Evolutionary conservation across 2,329 filamentous ascomycete species (phyloP), one percentile per base, ranked within the genome.

Genomic region (Ophiognomonia clavigignenti-juglandacearum): DNA sequence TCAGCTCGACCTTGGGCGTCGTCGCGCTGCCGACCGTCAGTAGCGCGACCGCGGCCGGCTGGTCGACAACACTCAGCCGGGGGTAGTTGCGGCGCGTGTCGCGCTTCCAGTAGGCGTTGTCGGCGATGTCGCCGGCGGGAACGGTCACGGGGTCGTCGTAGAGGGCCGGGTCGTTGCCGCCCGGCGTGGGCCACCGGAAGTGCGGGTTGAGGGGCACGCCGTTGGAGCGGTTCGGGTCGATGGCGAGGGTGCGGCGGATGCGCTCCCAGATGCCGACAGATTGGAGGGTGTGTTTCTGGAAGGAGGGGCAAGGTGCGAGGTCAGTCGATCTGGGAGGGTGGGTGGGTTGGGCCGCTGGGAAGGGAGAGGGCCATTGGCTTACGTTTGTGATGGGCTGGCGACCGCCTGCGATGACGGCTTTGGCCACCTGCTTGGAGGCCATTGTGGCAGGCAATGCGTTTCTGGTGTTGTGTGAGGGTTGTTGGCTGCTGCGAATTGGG

Each of bases 101-200:
- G 61, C 93, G 90, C 77, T 95, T 95, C 89, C 90, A 98, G 74
- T 96, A 95, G 31, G 89, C 82, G 71, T 95, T 95, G 67, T 92
- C 88, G 59, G 89, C 89, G 59, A 95, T 83, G 65, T 95, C 89
- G 56, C 78, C 88, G 2, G 89, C 87, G n/a, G 89, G 89, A 0
- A 85, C 50, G 13, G 88, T 95, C 50, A 92, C 86, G 19, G 88
- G 87, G 64, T 95, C 89, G 65, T 87, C 81, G 72, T 92, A 93
- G 50, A 67, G 67, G 48, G 78, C 70, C 29, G 88, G 87, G 59
- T 88, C 83, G 60, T 81, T 73, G 56, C 73, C 75, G 55, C 86
- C 89, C 9, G 86, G 93, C 41, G 91, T 71, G 51, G 93, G 93
- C 70, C 88, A 85, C 59, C 93, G 91, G 79, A 80, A 96, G 73